A percentile compares a stretch with the other conserved stretches of the same genome.
These are phyloP conservation scores for Globisporangium viniferum DNA, from an alignment of 352 stramenopile genomes.

Conservation along the genomic window DNA sequence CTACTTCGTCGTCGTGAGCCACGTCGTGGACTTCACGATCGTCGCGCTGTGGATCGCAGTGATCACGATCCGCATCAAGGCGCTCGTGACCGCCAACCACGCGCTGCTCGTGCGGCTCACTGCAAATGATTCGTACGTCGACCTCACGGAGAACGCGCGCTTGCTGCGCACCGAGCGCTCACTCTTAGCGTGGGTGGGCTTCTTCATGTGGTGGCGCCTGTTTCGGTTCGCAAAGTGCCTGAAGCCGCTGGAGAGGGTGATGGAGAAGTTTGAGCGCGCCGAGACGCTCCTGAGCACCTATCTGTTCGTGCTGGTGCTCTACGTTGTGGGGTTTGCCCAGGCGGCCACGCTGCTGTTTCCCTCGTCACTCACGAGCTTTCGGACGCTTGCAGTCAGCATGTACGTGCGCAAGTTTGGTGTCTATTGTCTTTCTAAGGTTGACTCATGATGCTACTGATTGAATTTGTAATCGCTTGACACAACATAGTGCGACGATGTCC, in stretches of 20 bases:
- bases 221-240: conserved; percentile 42
- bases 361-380: conserved; percentile 28
- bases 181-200: conserved; percentile 32
- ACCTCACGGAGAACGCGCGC: conserved; percentile 26
- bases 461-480: neutral
- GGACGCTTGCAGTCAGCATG: conserved; percentile 43
- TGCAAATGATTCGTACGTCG: conserved; percentile 30
- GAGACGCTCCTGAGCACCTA: conserved; percentile 43
- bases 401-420: conserved; percentile 19
- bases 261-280: conserved; percentile 43
- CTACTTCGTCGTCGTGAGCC: conserved; percentile 54
- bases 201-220: conserved; percentile 65
- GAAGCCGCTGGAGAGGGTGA: conserved; percentile 35
- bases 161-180: conserved; percentile 33
- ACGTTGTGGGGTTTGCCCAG: conserved; percentile 47
- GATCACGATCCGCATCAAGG: conserved; percentile 31
- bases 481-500: conserved; percentile 28
- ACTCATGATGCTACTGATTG: too few relatives aligned
- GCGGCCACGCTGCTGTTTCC: conserved; percentile 41
- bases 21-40: conserved; percentile 54
- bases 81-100: conserved; percentile 32
- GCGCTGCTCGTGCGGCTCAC: conserved; percentile 34
- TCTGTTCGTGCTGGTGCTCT: conserved; percentile 34
- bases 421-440: too few relatives aligned
- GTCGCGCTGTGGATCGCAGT: conserved; percentile 38